These are phyloP conservation scores for Cydonia oblonga DNA, from an alignment of 331 rosid species.

Conservation along the genomic window DNA sequence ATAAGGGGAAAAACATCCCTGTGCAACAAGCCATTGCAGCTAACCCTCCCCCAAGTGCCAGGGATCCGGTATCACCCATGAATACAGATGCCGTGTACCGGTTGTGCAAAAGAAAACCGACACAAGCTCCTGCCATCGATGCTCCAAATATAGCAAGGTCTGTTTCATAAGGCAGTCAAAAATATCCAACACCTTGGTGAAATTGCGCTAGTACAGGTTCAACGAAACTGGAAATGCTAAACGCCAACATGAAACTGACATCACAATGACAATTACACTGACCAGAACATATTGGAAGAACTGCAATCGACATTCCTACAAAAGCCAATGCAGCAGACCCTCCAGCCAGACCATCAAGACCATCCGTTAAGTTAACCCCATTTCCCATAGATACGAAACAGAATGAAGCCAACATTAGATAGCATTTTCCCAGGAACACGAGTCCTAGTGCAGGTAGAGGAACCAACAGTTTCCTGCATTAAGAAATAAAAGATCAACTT, in stretches of 20 bases:
- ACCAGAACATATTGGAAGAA: conserved; percentile 95
- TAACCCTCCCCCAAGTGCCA: conserved; percentile 88
- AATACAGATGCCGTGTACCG: conserved; percentile 75
- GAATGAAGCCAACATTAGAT: conserved; percentile 64
- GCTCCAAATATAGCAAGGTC: conserved; percentile 91
- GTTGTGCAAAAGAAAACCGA: conserved; percentile 91
- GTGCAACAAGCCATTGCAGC: conserved; percentile 96
- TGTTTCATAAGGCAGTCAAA: conserved; percentile 17
- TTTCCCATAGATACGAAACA: conserved; percentile 84
- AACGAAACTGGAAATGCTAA: too few species aligned
- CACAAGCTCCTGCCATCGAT: conserved; percentile 99
- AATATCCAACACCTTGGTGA: neutral
- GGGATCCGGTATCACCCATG: conserved; percentile 87
- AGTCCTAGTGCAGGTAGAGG: conserved; percentile 85
- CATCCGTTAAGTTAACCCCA: conserved; percentile 75
- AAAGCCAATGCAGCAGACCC: conserved; percentile 94
- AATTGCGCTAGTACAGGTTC: too few species aligned
- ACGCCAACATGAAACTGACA: neutral
- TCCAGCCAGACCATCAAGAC: conserved; percentile 93
- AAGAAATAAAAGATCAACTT: conserved; percentile 4
- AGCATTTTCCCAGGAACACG: conserved; percentile 58
- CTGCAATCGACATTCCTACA: conserved; percentile 90
- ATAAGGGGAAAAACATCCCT: conserved; percentile 88
- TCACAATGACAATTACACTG: conserved; percentile 22
- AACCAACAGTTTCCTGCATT: conserved; percentile 75